Conservation (phyloP, 305 asterid species). For the Caryopteris hybrid region DNA sequence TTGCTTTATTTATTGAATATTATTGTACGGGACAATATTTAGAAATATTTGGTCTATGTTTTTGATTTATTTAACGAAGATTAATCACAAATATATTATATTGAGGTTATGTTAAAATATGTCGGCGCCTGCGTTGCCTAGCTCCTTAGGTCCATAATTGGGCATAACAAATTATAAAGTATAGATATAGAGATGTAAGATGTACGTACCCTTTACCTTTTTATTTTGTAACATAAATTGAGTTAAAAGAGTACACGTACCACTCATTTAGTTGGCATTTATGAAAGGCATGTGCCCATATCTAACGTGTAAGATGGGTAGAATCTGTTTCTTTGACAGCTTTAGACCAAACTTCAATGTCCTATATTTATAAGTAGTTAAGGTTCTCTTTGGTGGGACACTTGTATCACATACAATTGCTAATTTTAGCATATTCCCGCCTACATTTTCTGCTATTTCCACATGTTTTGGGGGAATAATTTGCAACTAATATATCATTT, state of each 20-base stretch:
- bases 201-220: no score
- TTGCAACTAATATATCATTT: no score
- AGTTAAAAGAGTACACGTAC: constrained; percentile 23
- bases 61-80: no score
- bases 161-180: background rate
- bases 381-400: constrained; percentile 10
- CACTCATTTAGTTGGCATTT: constrained; percentile 15
- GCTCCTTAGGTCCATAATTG: constrained; percentile 22
- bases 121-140: no score
- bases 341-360: background rate
- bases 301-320: constrained; percentile 2
- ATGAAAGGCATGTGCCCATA: constrained; percentile 26
- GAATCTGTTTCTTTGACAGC: constrained; percentile 13
- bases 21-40: no score
- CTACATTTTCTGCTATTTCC: background rate
- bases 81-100: no score
- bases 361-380: no score
- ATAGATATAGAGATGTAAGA: no score
- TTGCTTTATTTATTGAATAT: no score
- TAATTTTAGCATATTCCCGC: background rate
- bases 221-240: background rate
- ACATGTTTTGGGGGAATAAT: no score
- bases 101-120: no score
- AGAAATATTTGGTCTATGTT: no score
- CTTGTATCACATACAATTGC: background rate